phyloP scores from a whole-genome alignment of 164 flowering plant genomes.

The Chimonanthus salicifolius region DNA sequence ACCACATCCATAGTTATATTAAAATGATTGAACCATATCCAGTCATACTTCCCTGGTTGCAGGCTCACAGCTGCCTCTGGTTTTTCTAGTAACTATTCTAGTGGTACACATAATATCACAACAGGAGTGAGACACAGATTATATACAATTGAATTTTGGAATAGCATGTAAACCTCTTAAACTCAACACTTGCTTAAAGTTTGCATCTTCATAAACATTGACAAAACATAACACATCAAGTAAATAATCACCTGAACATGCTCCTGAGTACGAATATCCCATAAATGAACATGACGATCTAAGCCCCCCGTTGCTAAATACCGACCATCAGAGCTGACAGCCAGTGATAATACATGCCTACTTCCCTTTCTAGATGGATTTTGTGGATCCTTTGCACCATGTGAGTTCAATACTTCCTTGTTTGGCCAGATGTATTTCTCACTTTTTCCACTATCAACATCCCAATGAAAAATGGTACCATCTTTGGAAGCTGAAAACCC shows the following conservation, averaged over 20 bases:
- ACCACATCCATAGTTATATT: too few species aligned
- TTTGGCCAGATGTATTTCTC: slow-evolving; percentile 79
- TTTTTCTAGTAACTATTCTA: too few species aligned
- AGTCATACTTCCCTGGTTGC: neutral
- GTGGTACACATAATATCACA: neutral
- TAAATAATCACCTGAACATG: slow-evolving; percentile 64
- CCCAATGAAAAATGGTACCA: slow-evolving; percentile 86
- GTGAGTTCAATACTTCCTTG: slow-evolving; percentile 54
- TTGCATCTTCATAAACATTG: neutral
- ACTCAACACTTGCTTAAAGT: neutral
- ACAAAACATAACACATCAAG: neutral
- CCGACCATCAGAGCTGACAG: slow-evolving; percentile 86
- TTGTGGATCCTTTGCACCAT: slow-evolving; percentile 65
- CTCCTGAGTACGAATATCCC: slow-evolving; percentile 83
- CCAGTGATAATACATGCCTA: slow-evolving; percentile 59
- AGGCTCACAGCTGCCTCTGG: neutral
- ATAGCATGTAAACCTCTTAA: neutral
- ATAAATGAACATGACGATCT: slow-evolving; percentile 92
- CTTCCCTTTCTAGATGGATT: slow-evolving; percentile 65
- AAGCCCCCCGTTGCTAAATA: slow-evolving; percentile 92
- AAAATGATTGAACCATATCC: too few species aligned
- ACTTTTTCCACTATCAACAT: slow-evolving; percentile 66
- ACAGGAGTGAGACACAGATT: neutral
- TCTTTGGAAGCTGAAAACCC: slow-evolving; percentile 97
- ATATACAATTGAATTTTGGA: neutral